Evolutionary conservation across 371 early-diverging fungal species (phyloP).

Genomic region (Lichtheimia corymbifera): DNA sequence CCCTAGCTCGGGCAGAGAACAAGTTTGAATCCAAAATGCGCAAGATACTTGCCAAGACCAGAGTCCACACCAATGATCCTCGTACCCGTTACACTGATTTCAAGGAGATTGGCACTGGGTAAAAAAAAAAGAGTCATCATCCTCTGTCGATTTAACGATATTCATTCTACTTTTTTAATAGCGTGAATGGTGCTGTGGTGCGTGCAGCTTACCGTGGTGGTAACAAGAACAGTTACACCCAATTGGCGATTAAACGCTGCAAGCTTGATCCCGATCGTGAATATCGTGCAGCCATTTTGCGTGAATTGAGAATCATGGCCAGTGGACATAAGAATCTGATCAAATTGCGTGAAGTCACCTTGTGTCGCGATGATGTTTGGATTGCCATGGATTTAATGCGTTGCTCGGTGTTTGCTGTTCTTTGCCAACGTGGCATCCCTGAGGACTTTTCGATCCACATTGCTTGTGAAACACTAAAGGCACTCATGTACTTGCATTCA

Average conservation of each 20-base stretch:
- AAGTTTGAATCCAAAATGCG: conserved; percentile 43
- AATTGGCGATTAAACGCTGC: conserved; percentile 50
- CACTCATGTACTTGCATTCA: conserved; percentile 87
- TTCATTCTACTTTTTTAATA: neutral
- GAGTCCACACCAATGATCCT: conserved; percentile 41
- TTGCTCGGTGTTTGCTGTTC: conserved; percentile 50
- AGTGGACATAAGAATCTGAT: conserved; percentile 43
- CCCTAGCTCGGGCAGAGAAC: conserved; percentile 30
- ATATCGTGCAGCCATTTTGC: conserved; percentile 48
- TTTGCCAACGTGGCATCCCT: conserved; percentile 51
- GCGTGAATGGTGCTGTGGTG: conserved; percentile 54
- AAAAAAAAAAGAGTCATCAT: no score
- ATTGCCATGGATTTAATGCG: conserved; percentile 55
- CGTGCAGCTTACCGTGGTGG: conserved; percentile 35
- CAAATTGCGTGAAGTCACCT: conserved; percentile 39
- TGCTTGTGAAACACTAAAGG: conserved; percentile 56
- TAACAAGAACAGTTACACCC: conserved; percentile 22
- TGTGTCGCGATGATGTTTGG: conserved; percentile 49
- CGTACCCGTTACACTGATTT: conserved; percentile 39
- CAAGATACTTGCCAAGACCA: conserved; percentile 34
- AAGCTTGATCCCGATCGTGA: conserved; percentile 43
- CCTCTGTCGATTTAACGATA: no score
- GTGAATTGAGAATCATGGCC: conserved; percentile 50
- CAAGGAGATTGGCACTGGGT: conserved; percentile 56
- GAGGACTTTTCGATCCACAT: conserved; percentile 44